phyloP scores from a whole-genome alignment of 306 rosid genomes.

The Cajanus cajan region DNA sequence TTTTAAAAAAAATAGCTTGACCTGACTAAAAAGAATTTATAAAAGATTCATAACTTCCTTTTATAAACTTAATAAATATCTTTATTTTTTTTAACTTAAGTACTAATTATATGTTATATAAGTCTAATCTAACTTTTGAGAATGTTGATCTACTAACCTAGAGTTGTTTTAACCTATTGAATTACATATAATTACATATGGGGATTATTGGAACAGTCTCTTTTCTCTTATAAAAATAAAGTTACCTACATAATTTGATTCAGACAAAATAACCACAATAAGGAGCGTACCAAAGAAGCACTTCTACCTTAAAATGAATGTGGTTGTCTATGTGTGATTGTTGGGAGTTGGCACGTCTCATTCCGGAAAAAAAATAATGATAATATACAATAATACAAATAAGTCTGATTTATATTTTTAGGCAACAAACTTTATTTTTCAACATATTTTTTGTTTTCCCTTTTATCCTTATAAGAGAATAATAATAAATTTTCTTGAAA shows the following conservation, averaged over 20 bases:
- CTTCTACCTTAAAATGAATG: not conserved
- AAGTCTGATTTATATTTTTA: not conserved
- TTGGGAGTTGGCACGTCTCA: not conserved
- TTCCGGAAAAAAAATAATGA: not conserved
- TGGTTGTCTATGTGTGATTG: not conserved
- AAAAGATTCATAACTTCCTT: not conserved
- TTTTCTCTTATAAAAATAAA: not conserved
- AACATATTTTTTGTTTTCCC: no score
- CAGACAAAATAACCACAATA: not conserved
- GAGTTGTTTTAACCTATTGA: no score
- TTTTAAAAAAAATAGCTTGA: not conserved
- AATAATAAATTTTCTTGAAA: no score
- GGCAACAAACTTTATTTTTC: not conserved
- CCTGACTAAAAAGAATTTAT: not conserved
- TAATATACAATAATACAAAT: no score
- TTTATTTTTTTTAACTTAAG: no score
- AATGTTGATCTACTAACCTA: no score
- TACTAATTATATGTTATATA: no score
- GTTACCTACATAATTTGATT: not conserved
- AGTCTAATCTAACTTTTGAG: no score
- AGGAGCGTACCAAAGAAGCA: not conserved
- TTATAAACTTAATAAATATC: no score
- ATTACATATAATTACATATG: no score
- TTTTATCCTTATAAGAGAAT: no score
- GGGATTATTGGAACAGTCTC: not conserved